These are phyloP conservation scores for Fusarium austroafricanum DNA, from an alignment of 2,329 filamentous ascomycete species.

Conservation along the genomic window DNA sequence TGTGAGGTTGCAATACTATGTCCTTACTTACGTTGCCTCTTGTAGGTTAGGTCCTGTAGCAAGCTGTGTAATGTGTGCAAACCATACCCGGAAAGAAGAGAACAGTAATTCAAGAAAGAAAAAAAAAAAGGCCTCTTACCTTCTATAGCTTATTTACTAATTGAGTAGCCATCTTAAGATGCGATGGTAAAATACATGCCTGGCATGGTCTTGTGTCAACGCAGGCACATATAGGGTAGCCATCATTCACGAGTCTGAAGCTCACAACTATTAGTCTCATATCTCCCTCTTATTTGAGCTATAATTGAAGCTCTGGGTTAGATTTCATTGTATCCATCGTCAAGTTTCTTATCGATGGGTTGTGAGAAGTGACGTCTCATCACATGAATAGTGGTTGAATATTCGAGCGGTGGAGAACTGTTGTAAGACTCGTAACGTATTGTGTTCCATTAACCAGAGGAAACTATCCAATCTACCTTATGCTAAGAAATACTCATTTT, in stretches of 20 bases:
- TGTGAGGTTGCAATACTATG: too few species aligned
- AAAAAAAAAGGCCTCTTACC: background rate
- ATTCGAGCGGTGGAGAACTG: background rate
- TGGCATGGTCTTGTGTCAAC: background rate
- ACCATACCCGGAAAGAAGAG: background rate
- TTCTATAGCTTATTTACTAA: background rate
- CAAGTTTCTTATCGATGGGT: rapidly evolving
- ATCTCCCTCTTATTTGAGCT: background rate
- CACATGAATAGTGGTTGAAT: background rate
- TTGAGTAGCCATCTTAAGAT: background rate
- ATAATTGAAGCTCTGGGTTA: background rate
- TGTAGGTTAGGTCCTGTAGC: too few species aligned
- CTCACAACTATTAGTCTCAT: background rate
- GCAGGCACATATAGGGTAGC: background rate
- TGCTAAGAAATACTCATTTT: background rate
- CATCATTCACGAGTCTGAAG: background rate
- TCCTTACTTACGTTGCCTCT: too few species aligned
- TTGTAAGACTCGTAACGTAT: background rate
- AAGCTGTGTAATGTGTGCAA: too few species aligned
- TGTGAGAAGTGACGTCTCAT: background rate
- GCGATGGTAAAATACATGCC: background rate
- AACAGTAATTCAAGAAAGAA: too few species aligned
- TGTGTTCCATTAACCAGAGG: background rate
- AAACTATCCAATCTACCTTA: constrained; percentile 9
- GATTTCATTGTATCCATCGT: background rate